Evolutionary conservation across 2,329 filamentous ascomycete species (phyloP).

Genomic region (Paracorniculantispora psalliotae): DNA sequence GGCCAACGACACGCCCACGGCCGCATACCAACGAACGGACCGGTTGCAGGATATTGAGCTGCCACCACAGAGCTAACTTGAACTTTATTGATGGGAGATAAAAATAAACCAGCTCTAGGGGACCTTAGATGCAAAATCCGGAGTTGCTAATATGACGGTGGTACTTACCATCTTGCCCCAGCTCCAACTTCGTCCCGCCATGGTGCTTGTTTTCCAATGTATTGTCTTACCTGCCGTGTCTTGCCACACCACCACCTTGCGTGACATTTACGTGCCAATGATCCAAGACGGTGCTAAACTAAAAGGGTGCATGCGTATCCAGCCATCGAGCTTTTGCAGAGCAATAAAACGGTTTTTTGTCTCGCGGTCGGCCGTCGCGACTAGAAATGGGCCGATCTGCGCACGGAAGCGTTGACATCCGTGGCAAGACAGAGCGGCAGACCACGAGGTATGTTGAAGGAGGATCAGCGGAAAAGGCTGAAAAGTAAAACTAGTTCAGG

Average conservation of each 20-base stretch:
- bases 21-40: neutral
- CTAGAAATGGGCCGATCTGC: neutral
- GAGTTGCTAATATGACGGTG: too few relatives aligned
- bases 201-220: neutral
- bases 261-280: neutral
- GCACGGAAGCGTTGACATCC: neutral
- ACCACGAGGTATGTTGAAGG: neutral
- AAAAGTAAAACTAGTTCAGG: neutral
- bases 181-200: neutral
- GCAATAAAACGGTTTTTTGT: neutral
- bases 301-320: neutral
- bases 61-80: neutral
- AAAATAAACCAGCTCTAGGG: neutral
- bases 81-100: neutral
- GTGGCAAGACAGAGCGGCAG: neutral
- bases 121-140: too few relatives aligned
- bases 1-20: neutral
- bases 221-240: conserved; percentile 10
- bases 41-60: neutral
- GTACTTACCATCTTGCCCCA: neutral
- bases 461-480: neutral
- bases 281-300: neutral
- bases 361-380: neutral
- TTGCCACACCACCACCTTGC: neutral
- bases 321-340: too few relatives aligned